Conservation (phyloP, 2,329 filamentous ascomycete species). For the Diaporthe sp. region DNA sequence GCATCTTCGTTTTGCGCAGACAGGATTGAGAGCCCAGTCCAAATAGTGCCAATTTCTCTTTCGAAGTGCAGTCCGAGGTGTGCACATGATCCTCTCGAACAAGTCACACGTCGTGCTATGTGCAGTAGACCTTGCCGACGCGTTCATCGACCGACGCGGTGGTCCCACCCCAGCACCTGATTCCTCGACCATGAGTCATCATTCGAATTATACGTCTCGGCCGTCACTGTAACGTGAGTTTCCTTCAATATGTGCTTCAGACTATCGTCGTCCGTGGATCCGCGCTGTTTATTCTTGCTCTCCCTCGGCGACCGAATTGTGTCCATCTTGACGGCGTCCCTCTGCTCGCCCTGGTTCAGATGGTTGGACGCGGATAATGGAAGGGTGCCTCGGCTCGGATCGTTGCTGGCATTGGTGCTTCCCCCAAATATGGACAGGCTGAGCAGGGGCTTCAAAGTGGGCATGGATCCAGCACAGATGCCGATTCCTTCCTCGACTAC, state of each 20-base stretch:
- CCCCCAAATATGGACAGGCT: constrained; percentile 44
- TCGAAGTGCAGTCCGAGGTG: too few species aligned
- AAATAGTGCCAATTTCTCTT: not conserved
- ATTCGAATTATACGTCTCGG: constrained; percentile 26
- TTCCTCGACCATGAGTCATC: constrained; percentile 43
- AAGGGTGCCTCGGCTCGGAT: not conserved
- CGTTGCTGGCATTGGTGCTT: constrained; percentile 2
- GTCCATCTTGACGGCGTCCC: not conserved
- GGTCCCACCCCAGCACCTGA: constrained; percentile 44
- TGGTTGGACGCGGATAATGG: not conserved
- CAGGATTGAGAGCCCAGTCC: not conserved
- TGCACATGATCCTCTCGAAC: not conserved
- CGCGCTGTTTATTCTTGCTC: constrained; percentile 20
- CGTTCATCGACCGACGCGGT: not conserved
- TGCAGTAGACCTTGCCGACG: not conserved
- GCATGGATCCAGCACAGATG: constrained; percentile 61
- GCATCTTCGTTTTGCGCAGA: not conserved
- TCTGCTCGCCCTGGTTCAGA: not conserved
- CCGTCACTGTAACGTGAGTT: constrained; percentile 46
- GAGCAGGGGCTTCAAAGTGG: constrained; percentile 59
- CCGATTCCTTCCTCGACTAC: constrained; percentile 63
- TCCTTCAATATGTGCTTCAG: constrained; percentile 55
- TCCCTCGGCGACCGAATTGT: constrained; percentile 6
- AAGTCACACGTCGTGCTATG: not conserved
- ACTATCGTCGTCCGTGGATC: constrained; percentile 46